Percentiles rank a stretch among this genome's conserved stretches.
These are phyloP conservation scores for Lupinus albus DNA, from an alignment of 306 rosid species.

Conservation along the genomic window DNA sequence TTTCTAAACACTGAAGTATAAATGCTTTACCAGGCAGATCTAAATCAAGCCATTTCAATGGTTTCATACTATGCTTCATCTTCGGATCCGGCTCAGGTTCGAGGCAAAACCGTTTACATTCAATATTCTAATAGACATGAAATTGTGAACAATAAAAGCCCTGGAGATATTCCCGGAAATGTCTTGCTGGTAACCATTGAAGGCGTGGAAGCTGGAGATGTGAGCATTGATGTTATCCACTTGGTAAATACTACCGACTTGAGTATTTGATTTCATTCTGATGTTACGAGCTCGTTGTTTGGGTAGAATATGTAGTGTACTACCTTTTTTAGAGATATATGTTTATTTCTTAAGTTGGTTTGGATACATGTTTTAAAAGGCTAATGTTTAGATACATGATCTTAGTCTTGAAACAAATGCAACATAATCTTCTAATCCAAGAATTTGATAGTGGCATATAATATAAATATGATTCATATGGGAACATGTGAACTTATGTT, in stretches of 20 bases:
- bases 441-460: slow-evolving; percentile 10
- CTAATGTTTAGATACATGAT: no score
- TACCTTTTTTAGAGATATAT: not conserved
- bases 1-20: slow-evolving; percentile 4
- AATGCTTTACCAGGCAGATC: slow-evolving; percentile 63
- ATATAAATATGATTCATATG: not conserved
- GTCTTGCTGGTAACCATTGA: slow-evolving; percentile 88
- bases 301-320: not conserved
- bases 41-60: slow-evolving; percentile 91
- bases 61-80: slow-evolving; percentile 92
- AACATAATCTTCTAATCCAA: slow-evolving; percentile 11
- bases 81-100: slow-evolving; percentile 90
- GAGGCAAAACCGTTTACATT: slow-evolving; percentile 88
- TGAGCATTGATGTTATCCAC: slow-evolving; percentile 92
- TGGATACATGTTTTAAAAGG: slow-evolving; percentile 16
- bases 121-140: slow-evolving; percentile 93
- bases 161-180: slow-evolving; percentile 93
- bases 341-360: slow-evolving; percentile 14
- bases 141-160: slow-evolving; percentile 91
- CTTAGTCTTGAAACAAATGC: slow-evolving; percentile 16
- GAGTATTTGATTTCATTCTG: slow-evolving; percentile 16
- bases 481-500: not conserved
- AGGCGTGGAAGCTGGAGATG: slow-evolving; percentile 94
- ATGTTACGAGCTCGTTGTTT: slow-evolving; percentile 30
- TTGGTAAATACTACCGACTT: slow-evolving; percentile 57